Evolutionary conservation across 345 rosid genomes (phyloP).

Genomic region (Stellera chamaejasme): DNA sequence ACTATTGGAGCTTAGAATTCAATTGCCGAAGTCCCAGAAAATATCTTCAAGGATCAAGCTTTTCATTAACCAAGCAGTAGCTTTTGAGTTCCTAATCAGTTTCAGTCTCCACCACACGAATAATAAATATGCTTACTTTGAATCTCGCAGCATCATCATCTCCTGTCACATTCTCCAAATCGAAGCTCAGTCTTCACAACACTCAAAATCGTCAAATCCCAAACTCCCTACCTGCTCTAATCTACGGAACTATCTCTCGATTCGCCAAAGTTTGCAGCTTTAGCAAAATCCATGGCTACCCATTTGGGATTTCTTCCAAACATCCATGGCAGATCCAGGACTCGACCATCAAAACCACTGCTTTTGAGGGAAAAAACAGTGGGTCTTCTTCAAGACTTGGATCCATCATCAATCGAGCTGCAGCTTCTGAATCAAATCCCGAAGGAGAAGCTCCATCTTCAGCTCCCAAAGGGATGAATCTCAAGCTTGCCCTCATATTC

Average conservation of each 20-base stretch:
- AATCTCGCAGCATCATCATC: conserved; percentile 39
- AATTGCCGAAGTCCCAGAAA: too few relatives aligned
- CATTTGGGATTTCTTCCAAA: conserved; percentile 27
- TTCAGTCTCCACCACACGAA: too few relatives aligned
- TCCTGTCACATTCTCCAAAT: conserved; percentile 35
- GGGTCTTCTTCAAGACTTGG: conserved; percentile 26
- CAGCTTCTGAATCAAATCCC: conserved; percentile 39
- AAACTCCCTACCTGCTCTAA: conserved; percentile 19
- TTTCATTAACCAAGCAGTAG: conserved; percentile 11
- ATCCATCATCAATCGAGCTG: conserved; percentile 34
- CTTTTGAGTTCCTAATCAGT: too few relatives aligned
- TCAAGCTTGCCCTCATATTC: conserved; percentile 63
- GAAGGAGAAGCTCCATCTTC: conserved; percentile 26
- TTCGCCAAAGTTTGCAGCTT: conserved; percentile 20
- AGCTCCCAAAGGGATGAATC: conserved; percentile 29
- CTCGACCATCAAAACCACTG: conserved; percentile 18
- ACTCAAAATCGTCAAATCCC: conserved; percentile 20
- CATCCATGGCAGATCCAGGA: conserved; percentile 30
- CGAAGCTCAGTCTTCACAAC: conserved; percentile 17
- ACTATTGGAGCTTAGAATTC: too few relatives aligned
- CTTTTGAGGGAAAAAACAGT: conserved; percentile 13
- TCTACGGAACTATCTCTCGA: conserved; percentile 16
- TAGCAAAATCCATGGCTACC: conserved; percentile 19
- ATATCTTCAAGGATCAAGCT: neutral
- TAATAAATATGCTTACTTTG: conserved; percentile 37